phyloP scores from a whole-genome alignment of 371 early-diverging fungal species.

The Mucor mucedo region DNA sequence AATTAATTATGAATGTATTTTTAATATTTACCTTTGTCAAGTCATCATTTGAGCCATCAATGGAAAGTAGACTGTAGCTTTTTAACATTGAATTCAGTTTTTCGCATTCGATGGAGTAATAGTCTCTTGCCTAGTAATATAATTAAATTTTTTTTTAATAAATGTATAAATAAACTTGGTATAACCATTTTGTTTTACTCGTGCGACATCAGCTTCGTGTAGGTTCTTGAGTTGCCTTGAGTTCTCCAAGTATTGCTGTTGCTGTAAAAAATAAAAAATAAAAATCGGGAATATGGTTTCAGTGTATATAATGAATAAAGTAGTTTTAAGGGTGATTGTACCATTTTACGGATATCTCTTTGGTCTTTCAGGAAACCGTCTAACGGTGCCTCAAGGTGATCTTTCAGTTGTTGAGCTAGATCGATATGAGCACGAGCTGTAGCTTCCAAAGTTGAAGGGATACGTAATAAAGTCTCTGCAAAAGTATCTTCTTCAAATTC shows the following conservation, averaged over 20 bases:
- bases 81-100: conserved; percentile 26
- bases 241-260: conserved; percentile 50
- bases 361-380: conserved; percentile 48
- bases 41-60: neutral
- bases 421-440: conserved; percentile 56
- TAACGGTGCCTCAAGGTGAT: conserved; percentile 47
- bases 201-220: conserved; percentile 46
- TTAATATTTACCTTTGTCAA: conserved; percentile 1
- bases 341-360: conserved; percentile 39
- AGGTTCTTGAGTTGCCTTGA: conserved; percentile 43
- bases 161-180: conserved; percentile 7
- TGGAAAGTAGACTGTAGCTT: neutral
- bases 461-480: conserved; percentile 44
- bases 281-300: neutral
- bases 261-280: conserved; percentile 22
- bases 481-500: conserved; percentile 47
- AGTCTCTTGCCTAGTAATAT: conserved; percentile 31
- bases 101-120: conserved; percentile 21
- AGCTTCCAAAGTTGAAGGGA: conserved; percentile 49
- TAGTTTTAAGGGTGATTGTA: conserved; percentile 7
- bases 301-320: neutral
- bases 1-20: no score
- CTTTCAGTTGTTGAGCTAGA: conserved; percentile 46
- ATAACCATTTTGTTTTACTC: conserved; percentile 34
- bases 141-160: neutral